Conservation (phyloP, 2,329 filamentous ascomycete genomes). For the Ceratocystis eucalypticola region DNA sequence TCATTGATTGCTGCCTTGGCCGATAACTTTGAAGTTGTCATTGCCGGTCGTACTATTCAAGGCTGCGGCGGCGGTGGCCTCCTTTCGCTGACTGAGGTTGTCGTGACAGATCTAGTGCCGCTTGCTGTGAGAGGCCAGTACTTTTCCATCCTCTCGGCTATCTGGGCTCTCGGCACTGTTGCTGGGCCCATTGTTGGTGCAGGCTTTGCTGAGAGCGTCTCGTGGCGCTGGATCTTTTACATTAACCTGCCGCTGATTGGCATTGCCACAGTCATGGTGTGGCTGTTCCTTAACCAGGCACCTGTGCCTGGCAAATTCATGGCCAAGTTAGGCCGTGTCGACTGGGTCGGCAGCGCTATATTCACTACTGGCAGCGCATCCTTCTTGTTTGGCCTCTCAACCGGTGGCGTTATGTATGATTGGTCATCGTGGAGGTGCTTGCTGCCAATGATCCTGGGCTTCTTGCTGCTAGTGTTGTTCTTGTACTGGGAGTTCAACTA, state of each 20-base stretch:
- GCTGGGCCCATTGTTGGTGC: constrained; percentile 23
- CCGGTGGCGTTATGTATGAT: constrained; percentile 49
- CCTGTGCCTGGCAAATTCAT: constrained; percentile 20
- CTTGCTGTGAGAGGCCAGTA: constrained; percentile 31
- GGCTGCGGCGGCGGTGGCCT: constrained; percentile 29
- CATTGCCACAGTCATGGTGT: constrained; percentile 21
- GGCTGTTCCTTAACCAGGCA: constrained; percentile 23
- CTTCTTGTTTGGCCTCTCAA: constrained; percentile 33
- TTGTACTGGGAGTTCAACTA: constrained; percentile 40
- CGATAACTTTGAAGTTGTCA: constrained; percentile 24
- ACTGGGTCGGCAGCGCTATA: constrained; percentile 48
- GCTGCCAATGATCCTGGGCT: constrained; percentile 45
- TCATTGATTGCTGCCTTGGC: constrained; percentile 30
- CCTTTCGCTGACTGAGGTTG: constrained; percentile 26
- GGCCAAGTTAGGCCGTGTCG: constrained; percentile 30
- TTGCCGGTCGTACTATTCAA: constrained; percentile 27
- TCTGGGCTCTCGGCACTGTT: constrained; percentile 44
- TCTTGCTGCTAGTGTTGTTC: constrained; percentile 37
- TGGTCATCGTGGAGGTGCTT: constrained; percentile 51
- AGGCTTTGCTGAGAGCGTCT: constrained; percentile 21
- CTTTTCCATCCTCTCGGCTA: constrained; percentile 28
- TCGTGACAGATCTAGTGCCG: constrained; percentile 30
- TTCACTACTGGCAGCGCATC: constrained; percentile 46
- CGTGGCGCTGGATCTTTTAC: constrained; percentile 29
- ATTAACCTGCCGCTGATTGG: constrained; percentile 27